These are phyloP conservation scores for slime mould (Dictyostelium discoideum) DNA, from an alignment of 78 protist species.

Conservation along the genomic window DNA sequence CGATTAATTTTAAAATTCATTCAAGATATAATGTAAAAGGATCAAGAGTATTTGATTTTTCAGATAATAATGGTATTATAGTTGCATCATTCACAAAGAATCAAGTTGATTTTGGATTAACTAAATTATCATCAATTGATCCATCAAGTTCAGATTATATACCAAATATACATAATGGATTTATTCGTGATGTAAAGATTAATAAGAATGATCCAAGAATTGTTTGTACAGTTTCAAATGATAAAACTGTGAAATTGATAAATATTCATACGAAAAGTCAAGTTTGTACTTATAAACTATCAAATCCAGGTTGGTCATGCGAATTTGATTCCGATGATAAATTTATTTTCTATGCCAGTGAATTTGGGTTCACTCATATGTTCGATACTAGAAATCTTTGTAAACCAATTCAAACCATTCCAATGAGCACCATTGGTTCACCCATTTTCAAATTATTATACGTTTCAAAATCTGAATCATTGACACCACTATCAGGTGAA, in stretches of 20 bases:
- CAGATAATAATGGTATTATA: constrained; percentile 15
- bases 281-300: not conserved
- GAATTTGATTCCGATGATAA: constrained; percentile 29
- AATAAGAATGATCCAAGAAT: not conserved
- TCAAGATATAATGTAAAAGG: constrained; percentile 41
- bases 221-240: not conserved
- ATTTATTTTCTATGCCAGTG: constrained; percentile 21
- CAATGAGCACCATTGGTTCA: not conserved
- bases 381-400: constrained; percentile 33
- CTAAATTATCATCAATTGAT: constrained; percentile 26
- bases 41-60: constrained; percentile 45
- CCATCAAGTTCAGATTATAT: constrained; percentile 12
- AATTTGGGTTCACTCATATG: not conserved
- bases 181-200: constrained; percentile 24
- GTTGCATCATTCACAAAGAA: not conserved
- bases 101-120: constrained; percentile 8
- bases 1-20: constrained; percentile 12
- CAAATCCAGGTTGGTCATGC: constrained; percentile 26
- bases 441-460: constrained; percentile 8
- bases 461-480: not conserved
- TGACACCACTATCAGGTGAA: constrained; percentile 12
- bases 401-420: not conserved
- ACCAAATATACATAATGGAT: constrained; percentile 24
- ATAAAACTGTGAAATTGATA: constrained; percentile 7
- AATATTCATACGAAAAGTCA: constrained; percentile 7